Evolutionary conservation across 2,329 filamentous ascomycete genomes (phyloP), one percentile per base, ranked within the genome.

Genomic region (Esteya vermicola): DNA sequence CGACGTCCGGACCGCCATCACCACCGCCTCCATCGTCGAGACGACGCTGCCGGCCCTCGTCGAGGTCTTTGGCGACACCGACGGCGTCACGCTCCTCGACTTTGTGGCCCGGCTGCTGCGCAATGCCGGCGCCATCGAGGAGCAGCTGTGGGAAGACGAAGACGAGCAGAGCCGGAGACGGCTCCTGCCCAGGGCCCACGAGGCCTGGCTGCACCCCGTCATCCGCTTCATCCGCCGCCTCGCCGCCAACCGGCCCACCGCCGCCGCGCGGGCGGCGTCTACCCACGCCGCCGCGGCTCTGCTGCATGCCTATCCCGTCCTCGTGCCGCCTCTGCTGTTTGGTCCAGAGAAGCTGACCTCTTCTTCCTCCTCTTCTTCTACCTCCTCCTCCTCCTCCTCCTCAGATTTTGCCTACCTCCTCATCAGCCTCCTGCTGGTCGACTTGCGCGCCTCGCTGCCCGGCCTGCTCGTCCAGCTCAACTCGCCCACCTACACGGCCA

Each of bases 361-460:
- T 3, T 18, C 33, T 22, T 16, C 16, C 21, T 18, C 21, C 8
- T 14, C 22, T 14, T 19, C 25, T 4, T 16, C 33, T 22, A 16
- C n/a, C 22, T 9, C 21, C 22, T 4, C 22, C 16, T 36, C 22
- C n/a, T 32, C 8, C n/a, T 12, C 28, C 13, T 12, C 9, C 8
- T n/a, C 28, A 9, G 14, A 13, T 14, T 71, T 75, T 45, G 68
- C 72, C 1, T 80, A 76, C 49, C 59, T 81, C 4, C 65, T 82
- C 42, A 55, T 81, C 40, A 78, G 71, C 47, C 65, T 81, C n/a
- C 52, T 81, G 7, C 65, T 81, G 26, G 72, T 81, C 42, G 78
- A 83, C 51, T 62, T 82, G 21, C 69, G 75, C 31, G 70, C 77
- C 12, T 74, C 74, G 1, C 63, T 76, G 20, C 78, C 79, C 2